Conservation (phyloP, 805 yeast species). For the Yarrowia sp. region DNA sequence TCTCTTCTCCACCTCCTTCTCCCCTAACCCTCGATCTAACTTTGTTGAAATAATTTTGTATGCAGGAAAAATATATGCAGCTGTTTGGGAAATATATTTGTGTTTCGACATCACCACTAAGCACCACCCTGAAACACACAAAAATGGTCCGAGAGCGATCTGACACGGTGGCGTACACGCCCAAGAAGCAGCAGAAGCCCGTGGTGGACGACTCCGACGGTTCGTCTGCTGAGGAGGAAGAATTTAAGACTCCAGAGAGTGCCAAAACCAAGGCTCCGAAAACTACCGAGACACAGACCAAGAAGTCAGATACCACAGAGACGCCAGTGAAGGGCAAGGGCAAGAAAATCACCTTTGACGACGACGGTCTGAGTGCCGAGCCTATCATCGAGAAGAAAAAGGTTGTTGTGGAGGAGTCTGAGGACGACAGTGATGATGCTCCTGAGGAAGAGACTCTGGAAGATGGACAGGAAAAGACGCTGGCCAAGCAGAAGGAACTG, state of each 20-base stretch:
- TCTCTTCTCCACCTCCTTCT: no score
- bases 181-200: slow-evolving; percentile 4
- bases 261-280: neutral
- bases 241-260: slow-evolving; percentile 9
- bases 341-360: slow-evolving; percentile 33
- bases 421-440: slow-evolving; percentile 48
- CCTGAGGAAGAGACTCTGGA: slow-evolving; percentile 50
- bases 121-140: neutral
- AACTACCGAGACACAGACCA: neutral
- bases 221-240: neutral
- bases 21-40: slow-evolving; percentile 3
- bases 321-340: neutral
- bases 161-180: slow-evolving; percentile 22
- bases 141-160: slow-evolving; percentile 28
- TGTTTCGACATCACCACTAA: no score
- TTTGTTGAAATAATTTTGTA: neutral
- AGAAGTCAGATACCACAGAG: neutral
- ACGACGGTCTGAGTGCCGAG: slow-evolving; percentile 1
- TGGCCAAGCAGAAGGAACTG: slow-evolving; percentile 38
- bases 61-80: slow-evolving; percentile 14
- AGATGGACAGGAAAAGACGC: slow-evolving; percentile 41
- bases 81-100: neutral
- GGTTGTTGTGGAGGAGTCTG: slow-evolving; percentile 6
- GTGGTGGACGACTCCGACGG: neutral
- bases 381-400: slow-evolving; percentile 28